Evolutionary conservation across 768 basidiomycete genomes (phyloP).

Genomic region (Suillus clintonianus): DNA sequence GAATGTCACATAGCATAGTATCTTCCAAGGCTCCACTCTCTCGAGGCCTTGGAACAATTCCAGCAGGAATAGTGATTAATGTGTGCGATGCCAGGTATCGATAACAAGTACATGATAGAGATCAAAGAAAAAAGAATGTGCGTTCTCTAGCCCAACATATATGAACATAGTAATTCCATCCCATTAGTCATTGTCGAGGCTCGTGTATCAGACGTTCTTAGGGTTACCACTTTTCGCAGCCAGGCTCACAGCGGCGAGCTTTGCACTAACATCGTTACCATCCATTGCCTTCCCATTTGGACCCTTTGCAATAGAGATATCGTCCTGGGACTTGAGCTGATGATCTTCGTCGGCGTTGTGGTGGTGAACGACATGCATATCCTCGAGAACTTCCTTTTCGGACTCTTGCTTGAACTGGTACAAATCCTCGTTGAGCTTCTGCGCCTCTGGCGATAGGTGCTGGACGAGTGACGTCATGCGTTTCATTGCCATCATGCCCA

Average conservation of each 20-base stretch:
- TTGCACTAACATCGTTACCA: conserved; percentile 29
- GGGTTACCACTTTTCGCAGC: conserved; percentile 26
- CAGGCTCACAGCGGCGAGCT: conserved; percentile 25
- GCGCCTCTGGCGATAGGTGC: conserved; percentile 43
- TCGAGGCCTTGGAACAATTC: background rate
- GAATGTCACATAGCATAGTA: background rate
- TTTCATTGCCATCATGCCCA: conserved; percentile 83
- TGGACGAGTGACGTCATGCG: conserved; percentile 64
- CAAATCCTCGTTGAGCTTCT: conserved; percentile 58
- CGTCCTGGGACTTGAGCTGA: conserved; percentile 2
- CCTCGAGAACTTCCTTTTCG: conserved; percentile 48
- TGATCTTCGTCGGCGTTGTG: conserved; percentile 33
- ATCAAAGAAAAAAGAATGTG: background rate
- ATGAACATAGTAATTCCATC: background rate
- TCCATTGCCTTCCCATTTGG: conserved; percentile 9
- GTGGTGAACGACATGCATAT: conserved; percentile 51
- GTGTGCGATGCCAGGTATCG: conserved; percentile 1
- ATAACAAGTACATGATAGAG: conserved; percentile 4
- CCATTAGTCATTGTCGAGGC: background rate
- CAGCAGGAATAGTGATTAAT: background rate
- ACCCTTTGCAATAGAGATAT: conserved; percentile 4
- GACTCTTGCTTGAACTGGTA: conserved; percentile 80
- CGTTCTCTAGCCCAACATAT: background rate
- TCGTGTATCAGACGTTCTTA: conserved; percentile 14
- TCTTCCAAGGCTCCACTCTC: background rate